Base-by-base conservation (phyloP, 1,139 yeast species). In the Candida sojae region DNA sequence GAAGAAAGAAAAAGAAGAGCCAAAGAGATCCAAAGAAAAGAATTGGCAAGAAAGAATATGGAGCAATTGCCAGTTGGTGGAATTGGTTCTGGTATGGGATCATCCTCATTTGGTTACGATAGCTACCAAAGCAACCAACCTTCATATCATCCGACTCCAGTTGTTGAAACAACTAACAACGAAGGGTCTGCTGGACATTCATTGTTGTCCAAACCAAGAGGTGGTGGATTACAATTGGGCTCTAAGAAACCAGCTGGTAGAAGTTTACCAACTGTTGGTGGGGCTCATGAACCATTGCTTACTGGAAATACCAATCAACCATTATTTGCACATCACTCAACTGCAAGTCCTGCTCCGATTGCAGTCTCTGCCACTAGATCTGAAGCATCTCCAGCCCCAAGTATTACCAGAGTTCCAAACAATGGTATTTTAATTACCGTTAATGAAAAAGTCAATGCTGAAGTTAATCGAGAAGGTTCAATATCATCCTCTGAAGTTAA, bases 1-100 rank as follows among this genome's bases (percentile, higher is more conserved):
- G 99, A 93, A 69, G 97, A 93, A 70, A 86, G 98, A 69, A 93
- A 92, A 73, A 88, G 96, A 69, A 86, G 90, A 66, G 99, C 98
- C 43, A 89, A 88, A 69, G 97, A 93, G 68, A 87, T 95, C 55
- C 97, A 92, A 63, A 83, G 96, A 67, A 86, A 84, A 60, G 97
- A 90, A 66, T 80, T 85, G 68, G 86, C 86, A 50, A 81, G 82
- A 58, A 83, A 84, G 57, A 70, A 70, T 52, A 63, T 71, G 69
- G 80, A 75, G 54, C 57, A 46, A 42, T 46, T 48, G 38, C 45
- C 43, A 9, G 37, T 51, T 12, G 45, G 47, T 33, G 48, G 49
- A 21, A 38, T 37, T 32, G 48, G 49, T 29, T 33, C 34, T 34
- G 47, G 48, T 9, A 33, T 35, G 31, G 51, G 48, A 6, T n/a